These are phyloP conservation scores for Coemansia sp. DNA, from an alignment of 192 early-diverging fungal genomes.

Conservation along the genomic window DNA sequence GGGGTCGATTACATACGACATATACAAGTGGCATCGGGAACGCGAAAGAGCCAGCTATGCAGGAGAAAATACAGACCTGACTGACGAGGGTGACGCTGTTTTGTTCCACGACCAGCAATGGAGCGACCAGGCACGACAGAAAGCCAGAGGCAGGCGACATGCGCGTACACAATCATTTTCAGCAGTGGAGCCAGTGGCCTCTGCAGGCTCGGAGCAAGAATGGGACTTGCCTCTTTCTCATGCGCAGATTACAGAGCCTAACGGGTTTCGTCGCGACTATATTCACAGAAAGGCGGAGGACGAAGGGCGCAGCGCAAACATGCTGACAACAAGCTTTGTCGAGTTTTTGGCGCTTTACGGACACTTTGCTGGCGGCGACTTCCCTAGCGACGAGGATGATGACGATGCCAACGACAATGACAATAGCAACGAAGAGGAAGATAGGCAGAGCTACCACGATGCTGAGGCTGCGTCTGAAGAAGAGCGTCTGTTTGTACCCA, in stretches of 20 bases:
- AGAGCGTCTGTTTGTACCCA: conserved; percentile 6
- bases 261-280: conserved; percentile 86
- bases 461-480: background rate
- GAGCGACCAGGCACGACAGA: conserved; percentile 3
- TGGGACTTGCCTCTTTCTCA: conserved; percentile 54
- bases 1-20: conserved; percentile 79
- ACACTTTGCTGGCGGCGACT: conserved; percentile 90
- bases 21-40: conserved; percentile 77
- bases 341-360: conserved; percentile 91
- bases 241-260: conserved; percentile 66
- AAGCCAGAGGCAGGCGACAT: conserved; percentile 18
- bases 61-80: background rate
- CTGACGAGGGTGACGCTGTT: conserved; percentile 31
- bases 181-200: conserved; percentile 8
- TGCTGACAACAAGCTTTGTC: conserved; percentile 81
- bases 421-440: conserved; percentile 1
- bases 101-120: background rate
- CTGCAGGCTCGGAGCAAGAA: conserved; percentile 34
- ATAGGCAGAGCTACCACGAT: background rate
- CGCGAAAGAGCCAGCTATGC: conserved; percentile 42
- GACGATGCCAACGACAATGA: conserved; percentile 35
- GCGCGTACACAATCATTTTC: conserved; percentile 26
- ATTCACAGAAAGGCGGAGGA: conserved; percentile 66
- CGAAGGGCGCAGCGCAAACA: conserved; percentile 62
- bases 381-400: conserved; percentile 73